Base-by-base conservation (phyloP, 345 rosid species). In the Syzygium aromaticum region DNA sequence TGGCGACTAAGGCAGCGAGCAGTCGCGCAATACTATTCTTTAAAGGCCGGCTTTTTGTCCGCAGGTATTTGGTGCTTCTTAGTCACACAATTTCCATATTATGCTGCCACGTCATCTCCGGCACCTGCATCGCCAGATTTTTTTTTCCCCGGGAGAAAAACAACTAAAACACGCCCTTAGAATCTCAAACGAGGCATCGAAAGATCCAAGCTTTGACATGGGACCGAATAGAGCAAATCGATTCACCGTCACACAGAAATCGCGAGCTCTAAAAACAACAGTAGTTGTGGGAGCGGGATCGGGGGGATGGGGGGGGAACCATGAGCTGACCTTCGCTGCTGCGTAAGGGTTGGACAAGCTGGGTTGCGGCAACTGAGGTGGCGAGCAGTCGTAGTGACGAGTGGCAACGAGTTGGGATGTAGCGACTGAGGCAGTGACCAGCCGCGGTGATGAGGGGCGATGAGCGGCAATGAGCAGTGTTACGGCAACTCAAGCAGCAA, bases 51-150 rank as follows among this genome's bases (percentile, higher is more conserved):
- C 38, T 33, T 33, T 33, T 33, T 33, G 38, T 33, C 38, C 38
- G 3, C 38, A 33, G 38, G 38, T 2, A 33, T 33, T 33, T 33
- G 38, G 38, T 33, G 38, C 38, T 33, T 33, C 38, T 33, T 33
- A 33, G 38, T 33, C 38, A 33, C 38, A 33, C 38, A 33, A 33
- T 33, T 33, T 33, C 38, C 99, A 98, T 93, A 88, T 96, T 98
- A 89, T 95, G 98, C 92, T 91, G 94, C 99, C 99, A 98, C 40
- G 95, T 88, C 38, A 95, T 87, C 87, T 96, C 99, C 92, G 96
- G 99, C 87, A 98, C 98, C 98, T 96, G 84, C 90, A 89, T 90
- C 90, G 86, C 86, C 86, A 88, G 56, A 59, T 82, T 53, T 84
- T 77, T n/a, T 53, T 84, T 52, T 33, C 38, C 38, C 3, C 25